Base-by-base conservation (phyloP, 768 basidiomycete species). In the Gelatoporia subvermispora region DNA sequence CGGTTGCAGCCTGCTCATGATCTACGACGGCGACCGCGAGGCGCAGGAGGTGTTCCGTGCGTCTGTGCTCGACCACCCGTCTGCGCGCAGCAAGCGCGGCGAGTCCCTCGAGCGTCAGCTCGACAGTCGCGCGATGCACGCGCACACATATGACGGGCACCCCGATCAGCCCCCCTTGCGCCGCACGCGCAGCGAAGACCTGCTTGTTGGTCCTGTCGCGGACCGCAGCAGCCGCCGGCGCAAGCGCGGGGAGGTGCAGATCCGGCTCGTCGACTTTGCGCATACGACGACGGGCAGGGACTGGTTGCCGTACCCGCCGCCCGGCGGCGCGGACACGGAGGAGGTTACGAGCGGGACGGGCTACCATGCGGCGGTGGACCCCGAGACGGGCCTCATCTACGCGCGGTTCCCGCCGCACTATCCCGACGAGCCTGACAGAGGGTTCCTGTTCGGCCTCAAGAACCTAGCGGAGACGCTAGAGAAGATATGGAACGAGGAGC, bases 251-350 rank as follows among this genome's bases (percentile, higher is more conserved):
- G 95, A 96, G 64, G 80, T 98, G 51, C 92, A 90, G 62, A 88
- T 99, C 53, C 91, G 94, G 31, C 83, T 99, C 44, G 96, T 99
- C 47, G 96, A 99, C 68, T 99, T 99, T 69, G 96, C 95, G 11
- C 95, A 97, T 63, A 97, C 96, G 44, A 97, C 93, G 8, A 97
- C 94, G 1, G 96, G 96, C 11, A 76, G 77, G 20, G 96, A 99
- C 66, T 98, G 91, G 80, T 67, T 88, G 37, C 77, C 84, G 10
- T 77, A 78, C 61, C 78, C 84, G 2, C 68, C 75, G 3, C 65
- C 73, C 18, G 64, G 70, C 31, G 72, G 71, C 49, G 68, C 66
- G 31, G 58, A 65, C 24, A 62, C 72, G 13, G 65, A 71, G 50
- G 78, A 82, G 55, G 70, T 74, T 40, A 73, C 72, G 48, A 66